Percentiles rank a stretch among this genome's conserved stretches.
These are phyloP conservation scores for Oryza meyeriana DNA, from an alignment of 176 grass and related monocot species.

Conservation along the genomic window DNA sequence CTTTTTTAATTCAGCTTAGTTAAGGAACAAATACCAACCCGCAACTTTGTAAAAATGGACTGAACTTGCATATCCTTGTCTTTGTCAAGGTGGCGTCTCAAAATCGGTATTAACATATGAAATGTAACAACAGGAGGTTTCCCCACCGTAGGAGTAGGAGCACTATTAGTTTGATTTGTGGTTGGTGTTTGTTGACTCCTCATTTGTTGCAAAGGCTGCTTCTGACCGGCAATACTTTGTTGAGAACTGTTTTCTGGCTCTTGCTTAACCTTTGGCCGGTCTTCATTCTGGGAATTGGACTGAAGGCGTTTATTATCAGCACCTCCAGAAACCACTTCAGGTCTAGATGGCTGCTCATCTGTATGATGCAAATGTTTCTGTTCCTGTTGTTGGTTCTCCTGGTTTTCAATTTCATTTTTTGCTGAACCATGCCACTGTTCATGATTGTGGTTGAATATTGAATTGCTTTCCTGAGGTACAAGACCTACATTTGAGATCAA, in stretches of 20 bases:
- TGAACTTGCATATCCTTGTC: constrained; percentile 84
- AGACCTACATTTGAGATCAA: constrained; percentile 37
- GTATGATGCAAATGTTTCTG: constrained; percentile 30
- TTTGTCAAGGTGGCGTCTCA: constrained; percentile 88
- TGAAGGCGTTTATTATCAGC: constrained; percentile 27
- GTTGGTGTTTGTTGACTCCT: constrained; percentile 57
- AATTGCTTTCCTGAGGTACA: constrained; percentile 49
- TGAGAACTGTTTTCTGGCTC: constrained; percentile 54
- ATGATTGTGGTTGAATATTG: constrained; percentile 47
- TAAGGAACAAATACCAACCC: constrained; percentile 58
- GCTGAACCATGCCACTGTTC: constrained; percentile 48
- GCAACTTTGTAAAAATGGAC: constrained; percentile 78
- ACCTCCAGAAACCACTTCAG: constrained; percentile 36
- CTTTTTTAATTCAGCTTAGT: constrained; percentile 21
- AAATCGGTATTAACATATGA: constrained; percentile 89
- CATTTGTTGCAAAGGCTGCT: constrained; percentile 52
- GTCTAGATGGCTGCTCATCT: constrained; percentile 38
- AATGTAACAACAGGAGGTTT: constrained; percentile 85
- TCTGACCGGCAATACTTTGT: constrained; percentile 39
- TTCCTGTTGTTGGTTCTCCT: constrained; percentile 58
- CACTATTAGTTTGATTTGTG: constrained; percentile 53
- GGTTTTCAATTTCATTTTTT: constrained; percentile 42
- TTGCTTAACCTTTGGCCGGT: constrained; percentile 39
- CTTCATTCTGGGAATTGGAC: constrained; percentile 31
- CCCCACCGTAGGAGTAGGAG: constrained; percentile 26